Evolutionary conservation across 345 rosid species (phyloP).

Genomic region (Eucalyptus marginata): DNA sequence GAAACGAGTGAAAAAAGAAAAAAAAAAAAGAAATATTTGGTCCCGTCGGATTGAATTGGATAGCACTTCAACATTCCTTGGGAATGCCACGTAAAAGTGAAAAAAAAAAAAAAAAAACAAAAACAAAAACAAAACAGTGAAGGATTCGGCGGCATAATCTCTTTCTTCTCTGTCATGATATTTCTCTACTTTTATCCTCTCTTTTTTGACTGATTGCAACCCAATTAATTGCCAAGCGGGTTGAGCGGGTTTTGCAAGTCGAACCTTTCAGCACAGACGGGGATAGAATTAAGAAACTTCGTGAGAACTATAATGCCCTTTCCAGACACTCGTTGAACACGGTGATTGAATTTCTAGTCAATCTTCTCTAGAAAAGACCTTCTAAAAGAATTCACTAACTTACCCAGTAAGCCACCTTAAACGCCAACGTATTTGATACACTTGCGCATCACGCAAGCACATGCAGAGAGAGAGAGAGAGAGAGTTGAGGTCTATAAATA

Average conservation of each 20-base stretch:
- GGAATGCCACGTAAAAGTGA: not conserved
- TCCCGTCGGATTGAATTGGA: not conserved
- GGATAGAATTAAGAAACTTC: not conserved
- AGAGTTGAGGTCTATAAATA: not conserved
- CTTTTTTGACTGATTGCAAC: not conserved
- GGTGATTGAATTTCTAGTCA: not conserved
- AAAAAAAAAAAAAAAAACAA: too few relatives aligned
- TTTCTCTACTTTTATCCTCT: not conserved
- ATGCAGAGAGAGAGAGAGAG: not conserved
- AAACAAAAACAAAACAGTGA: not conserved
- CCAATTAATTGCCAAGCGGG: not conserved
- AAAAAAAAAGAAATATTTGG: not conserved
- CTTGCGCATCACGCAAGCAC: not conserved
- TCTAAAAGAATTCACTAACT: not conserved
- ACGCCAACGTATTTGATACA: not conserved
- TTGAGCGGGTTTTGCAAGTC: not conserved
- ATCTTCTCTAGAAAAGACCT: not conserved
- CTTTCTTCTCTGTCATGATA: not conserved
- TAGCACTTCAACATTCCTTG: not conserved
- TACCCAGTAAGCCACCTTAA: not conserved
- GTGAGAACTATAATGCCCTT: not conserved
- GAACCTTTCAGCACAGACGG: not conserved
- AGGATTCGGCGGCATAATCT: not conserved
- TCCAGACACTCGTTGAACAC: not conserved
- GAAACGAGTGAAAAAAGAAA: too few relatives aligned